These are phyloP conservation scores for Vachellia pachyceras DNA, from an alignment of 306 rosid genomes.

Conservation along the genomic window DNA sequence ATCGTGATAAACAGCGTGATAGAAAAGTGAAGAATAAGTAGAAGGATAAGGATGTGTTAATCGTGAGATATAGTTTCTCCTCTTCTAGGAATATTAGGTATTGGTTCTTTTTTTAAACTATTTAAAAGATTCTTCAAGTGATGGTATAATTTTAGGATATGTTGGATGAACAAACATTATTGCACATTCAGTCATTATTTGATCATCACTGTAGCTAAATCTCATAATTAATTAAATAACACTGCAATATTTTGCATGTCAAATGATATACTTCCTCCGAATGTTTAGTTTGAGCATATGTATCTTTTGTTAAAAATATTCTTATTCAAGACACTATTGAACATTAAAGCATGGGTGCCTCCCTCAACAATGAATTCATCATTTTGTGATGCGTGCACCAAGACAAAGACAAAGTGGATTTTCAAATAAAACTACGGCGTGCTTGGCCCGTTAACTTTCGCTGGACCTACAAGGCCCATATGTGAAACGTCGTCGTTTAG, in stretches of 20 bases:
- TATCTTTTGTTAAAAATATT: no score
- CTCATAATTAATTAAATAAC: no score
- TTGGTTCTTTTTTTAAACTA: neutral
- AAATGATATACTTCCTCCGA: no score
- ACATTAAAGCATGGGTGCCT: no score
- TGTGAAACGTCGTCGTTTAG: neutral
- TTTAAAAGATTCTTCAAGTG: neutral
- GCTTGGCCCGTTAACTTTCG: neutral
- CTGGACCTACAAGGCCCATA: neutral
- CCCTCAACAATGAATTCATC: no score
- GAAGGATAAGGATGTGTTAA: neutral
- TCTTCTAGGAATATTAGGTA: neutral
- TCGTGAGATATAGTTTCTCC: neutral
- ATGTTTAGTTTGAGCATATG: no score
- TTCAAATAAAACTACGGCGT: no score
- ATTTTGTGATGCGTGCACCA: no score
- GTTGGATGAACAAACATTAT: neutral
- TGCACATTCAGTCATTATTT: no score
- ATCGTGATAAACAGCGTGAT: neutral
- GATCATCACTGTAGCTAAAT: no score
- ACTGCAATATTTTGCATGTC: no score
- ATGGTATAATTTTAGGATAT: neutral
- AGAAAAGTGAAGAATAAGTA: neutral
- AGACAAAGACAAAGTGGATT: no score
- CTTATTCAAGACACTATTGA: accelerated